Conservation (phyloP, 169 alveolate genomes). For the Theileria luwenshuni region DNA sequence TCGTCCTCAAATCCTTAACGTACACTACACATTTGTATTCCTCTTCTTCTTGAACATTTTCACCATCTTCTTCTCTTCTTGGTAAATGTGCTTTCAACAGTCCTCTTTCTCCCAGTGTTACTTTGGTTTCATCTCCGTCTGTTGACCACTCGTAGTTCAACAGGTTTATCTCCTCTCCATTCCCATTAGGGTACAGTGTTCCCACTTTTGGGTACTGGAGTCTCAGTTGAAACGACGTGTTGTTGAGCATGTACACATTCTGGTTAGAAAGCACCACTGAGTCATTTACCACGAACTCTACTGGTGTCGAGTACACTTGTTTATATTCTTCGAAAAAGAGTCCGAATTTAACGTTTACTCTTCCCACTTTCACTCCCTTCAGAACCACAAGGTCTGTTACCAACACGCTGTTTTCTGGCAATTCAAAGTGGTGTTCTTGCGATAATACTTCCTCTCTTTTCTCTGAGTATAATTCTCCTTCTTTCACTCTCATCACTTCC, state of each 20-base stretch:
- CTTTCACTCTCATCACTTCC: constrained; percentile 51
- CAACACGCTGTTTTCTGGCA: constrained; percentile 36
- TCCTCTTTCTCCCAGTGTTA: neutral
- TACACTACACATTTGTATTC: constrained; percentile 15
- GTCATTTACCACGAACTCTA: constrained; percentile 66
- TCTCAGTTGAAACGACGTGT: neutral
- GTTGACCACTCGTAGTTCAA: constrained; percentile 57
- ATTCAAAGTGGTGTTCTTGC: constrained; percentile 37
- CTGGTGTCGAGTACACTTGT: constrained; percentile 43
- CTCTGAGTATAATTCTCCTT: constrained; percentile 60
- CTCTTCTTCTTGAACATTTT: neutral
- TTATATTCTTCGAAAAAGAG: constrained; percentile 56
- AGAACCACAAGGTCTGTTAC: constrained; percentile 61
- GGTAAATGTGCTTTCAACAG: neutral
- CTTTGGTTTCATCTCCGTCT: constrained; percentile 23
- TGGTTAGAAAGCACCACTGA: constrained; percentile 50
- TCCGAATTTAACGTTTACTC: constrained; percentile 33
- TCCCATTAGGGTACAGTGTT: constrained; percentile 3
- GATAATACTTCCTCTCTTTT: constrained; percentile 40
- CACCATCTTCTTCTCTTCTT: neutral
- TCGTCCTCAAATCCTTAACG: constrained; percentile 12
- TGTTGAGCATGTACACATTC: constrained; percentile 22
- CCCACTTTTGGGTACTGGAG: constrained; percentile 27
- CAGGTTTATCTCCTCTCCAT: constrained; percentile 22
- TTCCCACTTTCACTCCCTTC: constrained; percentile 63